Percentiles rank a stretch among this genome's conserved stretches.
Evolutionary conservation across 1,284 basidiomycete species (phyloP).

Genomic region (Cutaneotrichosporon daszewskae): DNA sequence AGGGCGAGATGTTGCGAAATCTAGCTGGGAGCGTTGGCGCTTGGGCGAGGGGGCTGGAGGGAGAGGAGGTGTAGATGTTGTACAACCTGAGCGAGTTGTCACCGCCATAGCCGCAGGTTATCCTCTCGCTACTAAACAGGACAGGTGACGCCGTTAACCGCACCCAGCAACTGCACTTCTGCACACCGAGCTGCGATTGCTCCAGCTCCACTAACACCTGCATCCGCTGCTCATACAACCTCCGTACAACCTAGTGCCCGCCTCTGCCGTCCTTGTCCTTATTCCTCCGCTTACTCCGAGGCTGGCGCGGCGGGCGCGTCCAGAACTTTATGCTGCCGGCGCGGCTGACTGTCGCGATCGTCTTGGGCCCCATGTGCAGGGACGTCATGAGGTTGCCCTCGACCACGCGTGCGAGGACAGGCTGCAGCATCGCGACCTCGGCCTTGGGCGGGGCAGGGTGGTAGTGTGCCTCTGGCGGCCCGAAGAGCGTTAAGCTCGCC

Average conservation of each 20-base stretch:
- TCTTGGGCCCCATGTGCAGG: slow-evolving; percentile 64
- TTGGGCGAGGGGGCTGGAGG: slow-evolving; percentile 13
- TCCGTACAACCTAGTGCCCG: too few species aligned
- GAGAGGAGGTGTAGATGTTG: slow-evolving; percentile 1
- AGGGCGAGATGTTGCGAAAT: slow-evolving; percentile 21
- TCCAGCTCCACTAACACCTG: too few species aligned
- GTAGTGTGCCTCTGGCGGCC: slow-evolving; percentile 58
- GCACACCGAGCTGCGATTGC: too few species aligned
- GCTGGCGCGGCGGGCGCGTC: slow-evolving; percentile 58
- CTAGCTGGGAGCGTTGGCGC: slow-evolving; percentile 18
- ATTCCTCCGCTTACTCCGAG: slow-evolving; percentile 5
- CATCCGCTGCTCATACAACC: too few species aligned
- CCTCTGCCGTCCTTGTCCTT: slow-evolving; percentile 9
- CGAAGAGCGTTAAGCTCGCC: slow-evolving; percentile 54
- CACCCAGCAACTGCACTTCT: too few species aligned
- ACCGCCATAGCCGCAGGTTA: too few species aligned
- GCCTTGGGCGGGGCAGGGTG: slow-evolving; percentile 82
- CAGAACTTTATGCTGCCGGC: slow-evolving; percentile 71
- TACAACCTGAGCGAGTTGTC: too few species aligned
- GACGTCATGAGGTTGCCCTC: slow-evolving; percentile 69
- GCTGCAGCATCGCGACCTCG: slow-evolving; percentile 84
- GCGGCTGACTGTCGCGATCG: slow-evolving; percentile 69
- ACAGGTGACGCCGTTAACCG: too few species aligned
- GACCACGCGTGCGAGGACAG: slow-evolving; percentile 73
- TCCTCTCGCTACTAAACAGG: too few species aligned